Evolutionary conservation across 2,329 filamentous ascomycete genomes (phyloP).

Genomic region (Purpureocillium takamizusanense): DNA sequence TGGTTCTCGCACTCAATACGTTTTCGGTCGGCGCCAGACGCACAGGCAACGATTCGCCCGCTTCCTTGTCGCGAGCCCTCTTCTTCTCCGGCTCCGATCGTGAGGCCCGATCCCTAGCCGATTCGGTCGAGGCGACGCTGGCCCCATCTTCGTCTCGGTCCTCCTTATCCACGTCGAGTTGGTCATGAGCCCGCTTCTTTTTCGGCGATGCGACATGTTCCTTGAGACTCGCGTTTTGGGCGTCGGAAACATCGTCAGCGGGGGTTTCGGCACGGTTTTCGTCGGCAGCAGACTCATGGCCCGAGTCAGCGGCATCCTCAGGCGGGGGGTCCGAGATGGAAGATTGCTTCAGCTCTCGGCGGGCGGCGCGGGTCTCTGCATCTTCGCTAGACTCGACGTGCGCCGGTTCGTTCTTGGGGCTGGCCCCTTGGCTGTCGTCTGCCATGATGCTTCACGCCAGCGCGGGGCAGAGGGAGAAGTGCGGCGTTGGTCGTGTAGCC

Average conservation of each 20-base stretch:
- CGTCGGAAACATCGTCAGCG: constrained; percentile 22
- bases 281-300: constrained; percentile 2
- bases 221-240: constrained; percentile 28
- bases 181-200: constrained; percentile 55
- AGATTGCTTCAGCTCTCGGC: constrained; percentile 56
- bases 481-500: background rate
- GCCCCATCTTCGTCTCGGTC: constrained; percentile 31
- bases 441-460: constrained; percentile 25
- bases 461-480: background rate
- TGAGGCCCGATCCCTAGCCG: constrained; percentile 37
- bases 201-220: constrained; percentile 51
- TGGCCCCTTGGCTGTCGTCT: constrained; percentile 32
- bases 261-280: constrained; percentile 21
- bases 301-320: constrained; percentile 6
- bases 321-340: constrained; percentile 44
- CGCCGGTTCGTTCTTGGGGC: constrained; percentile 25
- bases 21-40: constrained; percentile 6
- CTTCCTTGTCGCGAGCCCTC: constrained; percentile 45
- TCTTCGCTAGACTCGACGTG: constrained; percentile 41
- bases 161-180: constrained; percentile 42
- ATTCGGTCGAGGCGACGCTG: constrained; percentile 31
- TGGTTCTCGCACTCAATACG: background rate
- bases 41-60: constrained; percentile 23
- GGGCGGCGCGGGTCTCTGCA: constrained; percentile 52
- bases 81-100: constrained; percentile 55